Conservation (phyloP, 106 monocot genomes). For the Alisma plantagoaquatica region DNA sequence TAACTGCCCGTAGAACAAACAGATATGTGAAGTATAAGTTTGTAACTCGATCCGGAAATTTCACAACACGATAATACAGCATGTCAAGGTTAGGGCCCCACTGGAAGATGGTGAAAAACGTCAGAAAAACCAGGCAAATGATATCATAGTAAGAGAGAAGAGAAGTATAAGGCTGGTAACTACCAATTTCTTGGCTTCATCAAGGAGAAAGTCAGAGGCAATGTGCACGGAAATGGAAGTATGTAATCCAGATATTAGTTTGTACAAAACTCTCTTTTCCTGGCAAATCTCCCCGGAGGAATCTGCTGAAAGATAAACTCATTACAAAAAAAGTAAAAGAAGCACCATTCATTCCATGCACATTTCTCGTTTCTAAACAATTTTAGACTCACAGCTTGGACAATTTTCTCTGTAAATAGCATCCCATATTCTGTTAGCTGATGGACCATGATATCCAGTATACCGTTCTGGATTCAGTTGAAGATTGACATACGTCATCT, state of each 20-base stretch:
- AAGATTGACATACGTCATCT: constrained; percentile 98
- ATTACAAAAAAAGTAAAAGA: background rate
- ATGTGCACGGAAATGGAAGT: constrained; percentile 37
- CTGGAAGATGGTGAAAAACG: constrained; percentile 19
- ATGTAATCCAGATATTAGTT: constrained; percentile 8
- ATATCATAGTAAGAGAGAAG: too few relatives aligned
- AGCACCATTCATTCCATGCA: too few relatives aligned
- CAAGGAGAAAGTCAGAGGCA: constrained; percentile 72
- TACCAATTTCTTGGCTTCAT: constrained; percentile 57
- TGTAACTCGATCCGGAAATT: constrained; percentile 56
- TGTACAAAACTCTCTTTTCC: constrained; percentile 15
- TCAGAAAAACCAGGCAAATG: too few relatives aligned
- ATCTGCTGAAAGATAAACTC: too few relatives aligned
- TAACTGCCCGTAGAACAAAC: constrained; percentile 83
- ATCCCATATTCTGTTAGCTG: constrained; percentile 83
- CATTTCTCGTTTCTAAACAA: too few relatives aligned
- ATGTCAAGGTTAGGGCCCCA: constrained; percentile 79
- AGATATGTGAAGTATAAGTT: constrained; percentile 85
- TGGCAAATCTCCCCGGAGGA: too few relatives aligned
- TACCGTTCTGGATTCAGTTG: constrained; percentile 91
- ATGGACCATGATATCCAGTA: constrained; percentile 80
- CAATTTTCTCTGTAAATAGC: constrained; percentile 91
- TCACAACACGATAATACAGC: constrained; percentile 70
- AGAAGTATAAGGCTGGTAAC: background rate
- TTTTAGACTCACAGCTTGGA: constrained; percentile 73